Evolutionary conservation across 345 rosid species (phyloP).

Genomic region (Euphorbia pulcherrima): DNA sequence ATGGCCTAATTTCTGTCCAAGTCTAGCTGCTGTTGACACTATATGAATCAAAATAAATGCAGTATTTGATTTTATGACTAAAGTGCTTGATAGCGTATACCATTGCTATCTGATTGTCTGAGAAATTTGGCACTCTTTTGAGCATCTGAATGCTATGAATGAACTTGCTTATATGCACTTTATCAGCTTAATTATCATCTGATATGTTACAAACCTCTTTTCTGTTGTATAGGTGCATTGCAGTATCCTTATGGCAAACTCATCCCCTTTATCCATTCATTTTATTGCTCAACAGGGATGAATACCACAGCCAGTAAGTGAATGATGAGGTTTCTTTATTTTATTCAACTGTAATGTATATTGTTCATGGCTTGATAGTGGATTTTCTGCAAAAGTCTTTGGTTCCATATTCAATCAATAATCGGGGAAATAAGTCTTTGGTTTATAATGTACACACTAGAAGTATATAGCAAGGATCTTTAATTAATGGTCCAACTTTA

Average conservation of each 20-base stretch:
- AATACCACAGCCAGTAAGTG: conserved; percentile 49
- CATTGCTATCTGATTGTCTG: background rate
- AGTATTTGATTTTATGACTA: too few species aligned
- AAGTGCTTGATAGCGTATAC: too few species aligned
- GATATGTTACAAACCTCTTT: background rate
- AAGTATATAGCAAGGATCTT: too few species aligned
- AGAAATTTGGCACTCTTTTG: background rate
- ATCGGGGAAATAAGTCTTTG: background rate
- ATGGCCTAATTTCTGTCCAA: too few species aligned
- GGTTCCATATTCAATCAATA: background rate
- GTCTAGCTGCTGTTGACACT: too few species aligned
- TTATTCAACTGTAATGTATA: background rate
- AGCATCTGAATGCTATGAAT: background rate
- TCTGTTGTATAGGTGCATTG: conserved; percentile 37
- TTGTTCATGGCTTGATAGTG: background rate
- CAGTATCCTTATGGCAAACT: conserved; percentile 65
- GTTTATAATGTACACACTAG: too few species aligned
- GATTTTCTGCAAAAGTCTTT: conserved; percentile 55
- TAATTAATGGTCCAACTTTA: background rate
- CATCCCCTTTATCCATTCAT: conserved; percentile 63
- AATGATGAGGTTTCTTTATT: background rate
- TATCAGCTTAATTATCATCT: background rate
- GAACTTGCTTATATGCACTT: background rate
- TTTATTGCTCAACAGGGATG: conserved; percentile 77
- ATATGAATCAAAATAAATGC: too few species aligned